Evolutionary conservation across 164 flowering plant genomes (phyloP).

Genomic region (Vitis rotundifolia): DNA sequence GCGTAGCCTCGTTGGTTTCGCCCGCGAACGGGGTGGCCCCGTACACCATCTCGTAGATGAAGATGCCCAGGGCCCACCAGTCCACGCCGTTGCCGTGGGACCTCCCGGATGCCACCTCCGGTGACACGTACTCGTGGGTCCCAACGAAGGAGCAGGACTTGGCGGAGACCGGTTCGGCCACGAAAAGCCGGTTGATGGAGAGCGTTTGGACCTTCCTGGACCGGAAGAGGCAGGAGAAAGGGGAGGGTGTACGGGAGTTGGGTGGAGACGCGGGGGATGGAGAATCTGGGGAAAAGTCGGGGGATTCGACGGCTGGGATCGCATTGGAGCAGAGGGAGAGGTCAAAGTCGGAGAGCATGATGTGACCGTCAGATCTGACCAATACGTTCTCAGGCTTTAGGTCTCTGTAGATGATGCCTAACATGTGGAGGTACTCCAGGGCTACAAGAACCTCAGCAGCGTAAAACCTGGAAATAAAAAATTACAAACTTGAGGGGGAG

Average conservation of each 20-base stretch:
- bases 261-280: constrained; percentile 15
- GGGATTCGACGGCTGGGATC: constrained; percentile 64
- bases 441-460: constrained; percentile 93
- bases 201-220: constrained; percentile 56
- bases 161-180: constrained; percentile 84
- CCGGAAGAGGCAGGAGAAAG: constrained; percentile 51
- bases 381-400: constrained; percentile 85
- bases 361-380: constrained; percentile 90
- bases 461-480: constrained; percentile 56
- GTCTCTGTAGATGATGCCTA: constrained; percentile 89
- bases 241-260: constrained; percentile 5
- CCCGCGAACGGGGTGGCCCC: constrained; percentile 84
- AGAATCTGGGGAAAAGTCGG: constrained; percentile 35
- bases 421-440: constrained; percentile 84
- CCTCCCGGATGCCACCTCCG: constrained; percentile 77
- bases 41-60: constrained; percentile 83
- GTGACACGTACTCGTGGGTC: constrained; percentile 92
- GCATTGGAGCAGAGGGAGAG: constrained; percentile 71
- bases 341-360: constrained; percentile 92
- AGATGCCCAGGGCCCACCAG: constrained; percentile 94
- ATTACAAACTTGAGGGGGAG: not conserved
- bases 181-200: constrained; percentile 47
- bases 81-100: constrained; percentile 90
- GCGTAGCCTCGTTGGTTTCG: constrained; percentile 49
- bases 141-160: constrained; percentile 86